These are phyloP conservation scores for Coemansia sp. DNA, from an alignment of 192 early-diverging fungal genomes.

Conservation along the genomic window DNA sequence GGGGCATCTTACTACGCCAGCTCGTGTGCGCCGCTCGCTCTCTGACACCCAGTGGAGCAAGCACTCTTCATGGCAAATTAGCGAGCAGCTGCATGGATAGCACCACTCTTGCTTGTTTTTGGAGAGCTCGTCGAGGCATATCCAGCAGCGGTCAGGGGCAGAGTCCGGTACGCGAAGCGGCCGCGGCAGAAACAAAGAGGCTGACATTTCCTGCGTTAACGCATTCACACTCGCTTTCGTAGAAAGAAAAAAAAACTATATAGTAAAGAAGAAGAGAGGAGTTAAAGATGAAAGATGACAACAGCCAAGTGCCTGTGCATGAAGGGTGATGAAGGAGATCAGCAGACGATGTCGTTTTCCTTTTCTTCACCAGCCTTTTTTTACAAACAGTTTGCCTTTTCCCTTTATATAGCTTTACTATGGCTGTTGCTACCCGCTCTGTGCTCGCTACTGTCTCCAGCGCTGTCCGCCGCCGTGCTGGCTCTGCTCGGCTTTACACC, in stretches of 20 bases:
- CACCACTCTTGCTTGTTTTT: slow-evolving; percentile 64
- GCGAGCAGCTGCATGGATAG: slow-evolving; percentile 69
- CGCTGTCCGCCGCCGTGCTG: background rate
- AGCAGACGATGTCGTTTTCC: background rate
- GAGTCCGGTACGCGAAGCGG: background rate
- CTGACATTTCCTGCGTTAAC: background rate
- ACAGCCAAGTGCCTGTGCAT: background rate
- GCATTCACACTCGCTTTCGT: background rate
- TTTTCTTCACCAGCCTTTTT: background rate
- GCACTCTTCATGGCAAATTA: slow-evolving; percentile 77
- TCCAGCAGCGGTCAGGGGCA: slow-evolving; percentile 61
- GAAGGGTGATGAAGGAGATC: too few relatives aligned
- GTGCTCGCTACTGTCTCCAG: background rate
- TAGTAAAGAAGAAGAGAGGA: background rate
- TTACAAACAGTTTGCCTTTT: too few relatives aligned
- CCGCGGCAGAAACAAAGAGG: background rate
- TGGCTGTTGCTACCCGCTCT: background rate
- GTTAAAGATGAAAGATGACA: background rate
- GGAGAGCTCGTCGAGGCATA: slow-evolving; percentile 70
- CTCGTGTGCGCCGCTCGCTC: slow-evolving; percentile 53
- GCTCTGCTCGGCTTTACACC: slow-evolving; percentile 23
- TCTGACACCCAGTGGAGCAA: slow-evolving; percentile 73
- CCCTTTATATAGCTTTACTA: background rate
- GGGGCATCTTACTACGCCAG: slow-evolving; percentile 58
- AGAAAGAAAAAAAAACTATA: background rate